A percentile compares a stretch with the other conserved stretches of the same genome.
phyloP scores from a whole-genome alignment of 805 yeast genomes.

The Candida hungchunana region DNA sequence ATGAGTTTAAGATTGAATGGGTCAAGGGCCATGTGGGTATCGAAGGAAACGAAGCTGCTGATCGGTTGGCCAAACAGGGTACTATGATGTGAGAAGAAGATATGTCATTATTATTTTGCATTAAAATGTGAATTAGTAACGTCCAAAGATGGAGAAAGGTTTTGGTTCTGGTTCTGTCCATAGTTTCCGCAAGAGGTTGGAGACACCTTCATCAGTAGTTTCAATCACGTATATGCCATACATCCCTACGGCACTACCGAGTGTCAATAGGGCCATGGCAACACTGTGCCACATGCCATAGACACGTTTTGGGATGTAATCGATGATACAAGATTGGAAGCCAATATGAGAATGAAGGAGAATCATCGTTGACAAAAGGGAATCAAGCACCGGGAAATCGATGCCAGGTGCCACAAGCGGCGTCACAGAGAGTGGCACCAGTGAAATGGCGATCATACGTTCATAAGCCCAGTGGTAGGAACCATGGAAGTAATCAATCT shows the following conservation, averaged over 20 bases:
- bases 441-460: slow-evolving; percentile 51
- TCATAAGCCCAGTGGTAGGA: slow-evolving; percentile 75
- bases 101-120: not conserved
- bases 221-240: slow-evolving; percentile 82
- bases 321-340: slow-evolving; percentile 73
- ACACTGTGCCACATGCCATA: slow-evolving; percentile 72
- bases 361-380: slow-evolving; percentile 49
- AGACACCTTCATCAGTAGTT: slow-evolving; percentile 74
- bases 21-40: slow-evolving; percentile 71
- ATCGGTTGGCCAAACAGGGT: slow-evolving; percentile 65
- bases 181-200: slow-evolving; percentile 48
- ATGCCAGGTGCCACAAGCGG: slow-evolving; percentile 49
- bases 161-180: slow-evolving; percentile 30
- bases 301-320: slow-evolving; percentile 83
- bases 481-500: slow-evolving; percentile 54
- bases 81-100: slow-evolving; percentile 31
- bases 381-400: slow-evolving; percentile 52
- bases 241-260: slow-evolving; percentile 67
- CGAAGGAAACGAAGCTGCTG: slow-evolving; percentile 76
- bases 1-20: slow-evolving; percentile 46
- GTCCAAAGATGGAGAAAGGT: slow-evolving; percentile 9
- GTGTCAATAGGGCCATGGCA: slow-evolving; percentile 62
- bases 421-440: slow-evolving; percentile 59
- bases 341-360: slow-evolving; percentile 68
- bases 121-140: slow-evolving; percentile 3